These are phyloP conservation scores for Tricholoma bakamatsutake DNA, from an alignment of 768 basidiomycete genomes.

Conservation along the genomic window DNA sequence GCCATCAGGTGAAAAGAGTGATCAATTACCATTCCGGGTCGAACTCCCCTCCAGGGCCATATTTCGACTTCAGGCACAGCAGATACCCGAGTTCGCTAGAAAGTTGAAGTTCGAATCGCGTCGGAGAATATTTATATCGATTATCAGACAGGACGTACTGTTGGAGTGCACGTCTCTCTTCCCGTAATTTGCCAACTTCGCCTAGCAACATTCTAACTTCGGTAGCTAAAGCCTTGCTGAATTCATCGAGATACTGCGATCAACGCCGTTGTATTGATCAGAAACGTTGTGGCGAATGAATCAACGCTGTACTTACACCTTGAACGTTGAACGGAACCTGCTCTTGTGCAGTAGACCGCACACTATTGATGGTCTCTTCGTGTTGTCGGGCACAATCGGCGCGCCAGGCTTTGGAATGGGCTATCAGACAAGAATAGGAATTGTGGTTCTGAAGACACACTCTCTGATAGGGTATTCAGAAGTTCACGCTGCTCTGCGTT, in stretches of 20 bases:
- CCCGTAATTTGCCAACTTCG: constrained; percentile 79
- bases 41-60: constrained; percentile 82
- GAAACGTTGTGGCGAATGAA: background rate
- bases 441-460: constrained; percentile 29
- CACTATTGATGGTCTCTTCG: constrained; percentile 58
- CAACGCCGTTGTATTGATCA: background rate
- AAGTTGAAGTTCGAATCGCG: background rate
- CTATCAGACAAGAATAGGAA: constrained; percentile 4
- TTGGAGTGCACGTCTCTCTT: constrained; percentile 72
- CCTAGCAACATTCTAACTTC: constrained; percentile 80
- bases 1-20: background rate
- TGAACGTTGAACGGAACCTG: constrained; percentile 83
- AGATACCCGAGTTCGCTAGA: constrained; percentile 71
- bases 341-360: constrained; percentile 65
- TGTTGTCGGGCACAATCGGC: constrained; percentile 61
- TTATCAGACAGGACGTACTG: constrained; percentile 40
- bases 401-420: constrained; percentile 48
- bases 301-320: constrained; percentile 43
- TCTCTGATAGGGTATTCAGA: constrained; percentile 48
- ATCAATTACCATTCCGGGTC: constrained; percentile 66
- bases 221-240: constrained; percentile 75
- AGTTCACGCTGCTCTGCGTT: constrained; percentile 55
- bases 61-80: constrained; percentile 64
- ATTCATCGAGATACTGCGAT: constrained; percentile 75
- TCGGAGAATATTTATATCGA: background rate